Evolutionary conservation across 306 rosid species (phyloP).

Genomic region (Trichosanthes cucumerina): DNA sequence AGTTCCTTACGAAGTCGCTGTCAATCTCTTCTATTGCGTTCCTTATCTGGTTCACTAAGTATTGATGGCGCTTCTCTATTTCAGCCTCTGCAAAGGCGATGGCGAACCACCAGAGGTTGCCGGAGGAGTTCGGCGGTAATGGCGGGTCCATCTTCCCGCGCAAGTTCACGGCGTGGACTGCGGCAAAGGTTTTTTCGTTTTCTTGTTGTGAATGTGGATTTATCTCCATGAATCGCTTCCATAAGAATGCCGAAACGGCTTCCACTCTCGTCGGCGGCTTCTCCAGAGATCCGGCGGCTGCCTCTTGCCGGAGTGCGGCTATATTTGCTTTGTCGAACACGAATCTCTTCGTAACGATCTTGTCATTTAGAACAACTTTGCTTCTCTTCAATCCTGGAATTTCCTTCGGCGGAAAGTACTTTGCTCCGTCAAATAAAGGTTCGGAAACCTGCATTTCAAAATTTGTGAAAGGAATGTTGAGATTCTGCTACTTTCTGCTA

Average conservation of each 20-base stretch:
- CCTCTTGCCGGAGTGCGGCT: conserved; percentile 4
- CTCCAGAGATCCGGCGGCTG: neutral
- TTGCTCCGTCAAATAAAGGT: conserved; percentile 5
- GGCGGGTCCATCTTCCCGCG: conserved; percentile 28
- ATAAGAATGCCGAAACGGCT: conserved; percentile 27
- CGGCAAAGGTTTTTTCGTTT: neutral
- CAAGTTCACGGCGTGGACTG: conserved; percentile 19
- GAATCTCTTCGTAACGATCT: conserved; percentile 13
- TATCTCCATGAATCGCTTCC: conserved; percentile 14
- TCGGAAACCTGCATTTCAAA: neutral
- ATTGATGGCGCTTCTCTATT: neutral
- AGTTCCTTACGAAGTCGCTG: neutral
- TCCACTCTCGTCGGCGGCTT: conserved; percentile 22
- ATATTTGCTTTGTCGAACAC: conserved; percentile 11
- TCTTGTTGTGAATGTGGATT: neutral
- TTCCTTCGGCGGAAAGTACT: conserved; percentile 20
- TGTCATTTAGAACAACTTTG: neutral
- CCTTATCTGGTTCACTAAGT: conserved; percentile 10
- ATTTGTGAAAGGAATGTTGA: neutral
- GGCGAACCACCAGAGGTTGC: conserved; percentile 13
- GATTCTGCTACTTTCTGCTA: neutral
- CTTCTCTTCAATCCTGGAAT: neutral
- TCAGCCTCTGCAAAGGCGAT: neutral
- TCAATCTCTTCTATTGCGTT: conserved; percentile 5
- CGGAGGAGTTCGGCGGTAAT: conserved; percentile 15